Evolutionary conservation across 371 early-diverging fungal genomes (phyloP), one percentile per base, ranked within the genome.

Genomic region (Actinomortierella ambigua): DNA sequence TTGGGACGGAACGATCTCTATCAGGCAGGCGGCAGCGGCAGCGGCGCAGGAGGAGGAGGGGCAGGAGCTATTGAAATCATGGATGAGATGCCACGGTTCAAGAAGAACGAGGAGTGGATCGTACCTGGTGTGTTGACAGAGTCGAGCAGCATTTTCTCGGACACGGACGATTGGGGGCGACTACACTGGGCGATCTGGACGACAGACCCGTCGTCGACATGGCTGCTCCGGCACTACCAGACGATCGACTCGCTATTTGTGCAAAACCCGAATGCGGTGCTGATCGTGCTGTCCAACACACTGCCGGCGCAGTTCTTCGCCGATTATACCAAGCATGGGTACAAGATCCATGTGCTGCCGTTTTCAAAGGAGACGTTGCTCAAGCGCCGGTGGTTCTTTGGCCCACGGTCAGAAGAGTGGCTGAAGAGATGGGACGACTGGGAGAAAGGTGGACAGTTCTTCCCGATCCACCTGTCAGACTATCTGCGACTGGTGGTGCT

Each of bases 161-260:
- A 82, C 23, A 78, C 81, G 7, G 82, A 81, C 17, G 76, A 82
- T 20, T 88, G 88, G 88, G 80, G 83, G 46, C 59, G 83, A 24
- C 62, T 88, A 23, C 85, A 88, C 52, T 88, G 88, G 88, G 84
- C 85, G 1, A 83, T 83, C 26, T 88, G 88, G 88, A 85, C 87
- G 1, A 86, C 86, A 14, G 83, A 83, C 23, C 81, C 84, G 5
- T 67, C 77, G 0, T 67, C 63, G 20, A 85, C 88, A 2, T 88
- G 86, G 68, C 81, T 79, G 3, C 80, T 83, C 23, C 80, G 88
- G 7, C 88, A 88, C 47, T 88, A 81, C 81, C 78, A 84, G n/a
- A 83, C 88, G 0, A 70, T 88, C 39, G 88, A 88, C 27, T 68
- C 86, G 41, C 80, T 88, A 0, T 85, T 86, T 82, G 79, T 86